These are phyloP conservation scores for Metschnikowia vanudenii DNA, from an alignment of 805 yeast species.

Conservation along the genomic window DNA sequence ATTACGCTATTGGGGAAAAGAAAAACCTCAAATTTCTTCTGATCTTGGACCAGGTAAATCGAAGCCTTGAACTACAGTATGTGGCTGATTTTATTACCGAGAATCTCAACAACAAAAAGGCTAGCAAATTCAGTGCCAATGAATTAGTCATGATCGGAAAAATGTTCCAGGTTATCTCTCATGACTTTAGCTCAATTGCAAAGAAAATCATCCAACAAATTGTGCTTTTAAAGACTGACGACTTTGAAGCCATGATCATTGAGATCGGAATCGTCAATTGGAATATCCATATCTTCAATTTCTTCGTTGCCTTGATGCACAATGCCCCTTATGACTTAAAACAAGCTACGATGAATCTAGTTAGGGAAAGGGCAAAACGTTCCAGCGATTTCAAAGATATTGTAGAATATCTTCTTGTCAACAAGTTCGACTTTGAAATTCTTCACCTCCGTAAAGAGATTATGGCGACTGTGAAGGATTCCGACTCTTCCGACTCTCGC, in stretches of 20 bases:
- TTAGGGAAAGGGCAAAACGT: slow-evolving; percentile 20
- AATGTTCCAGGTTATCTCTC: slow-evolving; percentile 20
- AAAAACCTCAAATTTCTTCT: slow-evolving; percentile 21
- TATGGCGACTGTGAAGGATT: slow-evolving; percentile 11
- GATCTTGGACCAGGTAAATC: slow-evolving; percentile 17
- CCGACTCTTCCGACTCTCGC: slow-evolving; percentile 14
- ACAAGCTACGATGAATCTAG: slow-evolving; percentile 24
- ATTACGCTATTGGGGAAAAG: slow-evolving; percentile 21
- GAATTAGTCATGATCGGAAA: slow-evolving; percentile 24
- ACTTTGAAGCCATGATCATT: slow-evolving; percentile 23
- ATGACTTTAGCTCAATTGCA: slow-evolving; percentile 27
- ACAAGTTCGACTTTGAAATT: slow-evolving; percentile 28
- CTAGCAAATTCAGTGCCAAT: slow-evolving; percentile 15
- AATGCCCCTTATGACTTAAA: slow-evolving; percentile 36
- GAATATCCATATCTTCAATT: slow-evolving; percentile 32
- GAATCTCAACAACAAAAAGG: slow-evolving; percentile 21
- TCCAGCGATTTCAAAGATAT: slow-evolving; percentile 20
- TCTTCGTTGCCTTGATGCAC: slow-evolving; percentile 32
- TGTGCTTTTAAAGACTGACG: slow-evolving; percentile 28
- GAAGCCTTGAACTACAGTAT: slow-evolving; percentile 8
- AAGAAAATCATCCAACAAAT: slow-evolving; percentile 36
- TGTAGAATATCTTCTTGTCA: slow-evolving; percentile 26
- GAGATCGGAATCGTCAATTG: slow-evolving; percentile 27
- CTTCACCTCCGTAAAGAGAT: slow-evolving; percentile 20
- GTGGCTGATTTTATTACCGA: slow-evolving; percentile 19